A percentile compares a stretch with the other conserved stretches of the same genome.
phyloP scores from a whole-genome alignment of 257 asterid species.

The Nicotiana attenuata region DNA sequence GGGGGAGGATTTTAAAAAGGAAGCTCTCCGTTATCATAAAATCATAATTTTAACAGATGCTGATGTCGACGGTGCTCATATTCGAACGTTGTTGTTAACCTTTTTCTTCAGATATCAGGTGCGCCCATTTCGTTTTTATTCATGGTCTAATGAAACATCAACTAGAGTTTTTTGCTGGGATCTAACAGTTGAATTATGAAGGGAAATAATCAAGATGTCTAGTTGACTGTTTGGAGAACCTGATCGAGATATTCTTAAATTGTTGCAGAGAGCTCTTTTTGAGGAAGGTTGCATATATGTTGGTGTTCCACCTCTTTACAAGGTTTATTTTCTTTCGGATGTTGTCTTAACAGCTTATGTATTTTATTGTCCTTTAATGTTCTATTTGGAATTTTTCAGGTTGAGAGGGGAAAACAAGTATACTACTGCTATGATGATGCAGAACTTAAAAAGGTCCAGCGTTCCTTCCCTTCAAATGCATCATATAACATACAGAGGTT shows the following conservation, averaged over 20 bases:
- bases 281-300: conserved; percentile 95
- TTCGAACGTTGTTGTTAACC: conserved; percentile 82
- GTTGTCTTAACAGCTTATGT: background rate
- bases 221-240: conserved; percentile 10
- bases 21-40: conserved; percentile 94
- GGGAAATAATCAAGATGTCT: background rate
- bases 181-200: background rate
- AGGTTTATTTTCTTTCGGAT: conserved; percentile 43
- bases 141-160: conserved; percentile 6
- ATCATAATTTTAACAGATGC: conserved; percentile 96
- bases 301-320: conserved; percentile 95
- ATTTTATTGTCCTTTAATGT: background rate
- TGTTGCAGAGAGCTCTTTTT: conserved; percentile 80
- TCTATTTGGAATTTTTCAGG: conserved; percentile 39
- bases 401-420: conserved; percentile 87
- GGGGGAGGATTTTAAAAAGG: conserved; percentile 93
- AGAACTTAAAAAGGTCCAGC: conserved; percentile 61
- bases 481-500: conserved; percentile 95
- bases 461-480: conserved; percentile 83
- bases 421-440: conserved; percentile 81
- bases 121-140: conserved; percentile 16
- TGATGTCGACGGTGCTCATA: conserved; percentile 98
- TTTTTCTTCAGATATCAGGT: conserved; percentile 97
- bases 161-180: background rate
- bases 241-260: conserved; percentile 23